Evolutionary conservation across 2,329 filamentous ascomycete genomes (phyloP).

Genomic region (Coniochaeta sp.): DNA sequence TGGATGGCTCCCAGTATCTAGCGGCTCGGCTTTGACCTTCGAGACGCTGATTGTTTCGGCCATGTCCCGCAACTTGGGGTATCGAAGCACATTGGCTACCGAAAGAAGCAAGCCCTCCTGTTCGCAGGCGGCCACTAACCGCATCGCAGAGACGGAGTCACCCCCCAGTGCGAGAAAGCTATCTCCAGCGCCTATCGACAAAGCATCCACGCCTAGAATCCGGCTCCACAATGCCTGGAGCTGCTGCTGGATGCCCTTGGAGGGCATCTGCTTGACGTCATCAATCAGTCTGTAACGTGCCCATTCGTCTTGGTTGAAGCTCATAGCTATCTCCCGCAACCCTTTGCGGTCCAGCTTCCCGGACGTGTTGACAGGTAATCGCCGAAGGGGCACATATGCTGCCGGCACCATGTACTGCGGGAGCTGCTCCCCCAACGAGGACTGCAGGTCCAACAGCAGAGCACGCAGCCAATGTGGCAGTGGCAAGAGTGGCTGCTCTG

Average conservation of each 20-base stretch:
- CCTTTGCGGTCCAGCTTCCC: constrained; percentile 21
- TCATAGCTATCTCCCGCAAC: background rate
- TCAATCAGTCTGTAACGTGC: constrained; percentile 31
- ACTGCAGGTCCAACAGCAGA: constrained; percentile 8
- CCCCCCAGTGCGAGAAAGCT: constrained; percentile 33
- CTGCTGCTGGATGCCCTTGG: constrained; percentile 7
- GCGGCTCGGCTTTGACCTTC: background rate
- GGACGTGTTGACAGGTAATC: constrained; percentile 17
- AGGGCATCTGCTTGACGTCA: constrained; percentile 13
- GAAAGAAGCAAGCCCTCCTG: background rate
- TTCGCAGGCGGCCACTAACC: background rate
- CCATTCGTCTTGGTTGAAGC: constrained; percentile 18
- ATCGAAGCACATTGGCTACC: background rate
- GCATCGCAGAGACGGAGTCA: constrained; percentile 35
- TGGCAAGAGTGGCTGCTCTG: no score
- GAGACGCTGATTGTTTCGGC: no score
- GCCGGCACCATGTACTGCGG: constrained; percentile 28
- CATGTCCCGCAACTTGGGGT: background rate
- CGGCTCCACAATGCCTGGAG: constrained; percentile 27
- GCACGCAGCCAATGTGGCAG: constrained; percentile 11
- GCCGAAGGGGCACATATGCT: constrained; percentile 17
- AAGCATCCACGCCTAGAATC: constrained; percentile 27
- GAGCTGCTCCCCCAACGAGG: constrained; percentile 21
- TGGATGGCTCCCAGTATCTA: background rate
- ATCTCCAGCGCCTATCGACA: constrained; percentile 19